Evolutionary conservation across 257 asterid species (phyloP).

Genomic region (Dorcoceras hygrometricum): DNA sequence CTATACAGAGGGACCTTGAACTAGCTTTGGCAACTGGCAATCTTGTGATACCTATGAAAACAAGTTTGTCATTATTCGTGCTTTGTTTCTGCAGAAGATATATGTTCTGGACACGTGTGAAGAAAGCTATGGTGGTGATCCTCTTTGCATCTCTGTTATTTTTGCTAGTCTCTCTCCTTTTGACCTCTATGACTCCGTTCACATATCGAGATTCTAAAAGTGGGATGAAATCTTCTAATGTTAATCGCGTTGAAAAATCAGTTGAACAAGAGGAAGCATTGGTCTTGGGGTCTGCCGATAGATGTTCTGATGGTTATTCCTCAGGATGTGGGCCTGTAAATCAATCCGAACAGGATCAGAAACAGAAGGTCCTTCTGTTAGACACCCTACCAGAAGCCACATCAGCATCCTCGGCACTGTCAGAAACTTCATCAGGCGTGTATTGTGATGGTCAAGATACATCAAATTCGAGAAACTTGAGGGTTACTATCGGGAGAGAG

Average conservation of each 20-base stretch:
- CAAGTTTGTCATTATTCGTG: constrained; percentile 54
- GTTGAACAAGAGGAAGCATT: constrained; percentile 37
- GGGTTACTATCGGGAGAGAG: constrained; percentile 14
- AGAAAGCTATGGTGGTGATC: constrained; percentile 40
- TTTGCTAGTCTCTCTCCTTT: constrained; percentile 40
- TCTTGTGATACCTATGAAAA: constrained; percentile 84
- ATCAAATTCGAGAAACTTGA: no score
- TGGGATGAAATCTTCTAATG: constrained; percentile 35
- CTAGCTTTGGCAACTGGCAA: constrained; percentile 61
- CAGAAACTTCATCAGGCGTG: no score
- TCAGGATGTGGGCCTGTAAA: no score
- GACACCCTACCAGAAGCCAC: no score
- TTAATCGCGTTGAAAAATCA: constrained; percentile 26
- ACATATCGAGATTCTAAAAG: constrained; percentile 33
- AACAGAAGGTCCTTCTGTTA: no score
- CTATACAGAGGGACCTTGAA: constrained; percentile 72
- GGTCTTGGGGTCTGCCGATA: constrained; percentile 37
- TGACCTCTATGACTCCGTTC: constrained; percentile 34
- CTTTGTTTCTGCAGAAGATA: constrained; percentile 58
- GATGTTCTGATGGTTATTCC: no score
- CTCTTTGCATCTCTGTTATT: constrained; percentile 39
- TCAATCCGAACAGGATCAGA: no score
- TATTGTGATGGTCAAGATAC: no score
- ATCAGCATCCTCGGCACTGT: no score
- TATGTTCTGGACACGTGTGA: constrained; percentile 53